Conservation (phyloP, 495 filamentous ascomycete species). For the Umbilicaria muhlenbergii region DNA sequence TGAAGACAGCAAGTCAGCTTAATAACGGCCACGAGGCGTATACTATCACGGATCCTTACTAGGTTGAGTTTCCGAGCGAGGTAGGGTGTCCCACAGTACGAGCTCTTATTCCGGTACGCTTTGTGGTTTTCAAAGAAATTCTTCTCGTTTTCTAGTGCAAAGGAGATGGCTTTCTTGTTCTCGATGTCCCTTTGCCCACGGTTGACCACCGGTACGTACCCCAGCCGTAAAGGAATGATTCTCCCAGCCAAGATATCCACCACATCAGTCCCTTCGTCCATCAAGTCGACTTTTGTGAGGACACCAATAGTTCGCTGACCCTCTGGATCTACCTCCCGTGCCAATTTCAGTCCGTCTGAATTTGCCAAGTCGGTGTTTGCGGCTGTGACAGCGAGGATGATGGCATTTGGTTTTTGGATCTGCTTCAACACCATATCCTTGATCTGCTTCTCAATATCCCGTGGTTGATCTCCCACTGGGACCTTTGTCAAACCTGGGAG, state of each 20-base stretch:
- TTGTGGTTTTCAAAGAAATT: slow-evolving; percentile 98
- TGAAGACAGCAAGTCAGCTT: slow-evolving; percentile 15
- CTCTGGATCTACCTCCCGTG: slow-evolving; percentile 93
- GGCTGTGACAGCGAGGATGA: slow-evolving; percentile 90
- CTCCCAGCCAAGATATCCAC: slow-evolving; percentile 98
- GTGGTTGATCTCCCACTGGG: slow-evolving; percentile 93
- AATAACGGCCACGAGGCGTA: not conserved
- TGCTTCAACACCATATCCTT: slow-evolving; percentile 98
- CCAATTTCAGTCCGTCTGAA: slow-evolving; percentile 93
- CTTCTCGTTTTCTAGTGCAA: slow-evolving; percentile 87
- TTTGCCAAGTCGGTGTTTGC: slow-evolving; percentile 98
- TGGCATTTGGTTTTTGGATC: slow-evolving; percentile 94
- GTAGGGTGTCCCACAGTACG: slow-evolving; percentile 97
- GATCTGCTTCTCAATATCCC: slow-evolving; percentile 97
- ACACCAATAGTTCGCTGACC: slow-evolving; percentile 98
- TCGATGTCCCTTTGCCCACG: slow-evolving; percentile 98
- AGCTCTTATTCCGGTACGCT: slow-evolving; percentile 94
- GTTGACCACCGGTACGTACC: slow-evolving; percentile 98
- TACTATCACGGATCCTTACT: slow-evolving; percentile 23
- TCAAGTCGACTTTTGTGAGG: slow-evolving; percentile 96
- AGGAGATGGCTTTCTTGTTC: slow-evolving; percentile 86
- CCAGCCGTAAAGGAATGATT: slow-evolving; percentile 88
- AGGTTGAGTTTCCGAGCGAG: slow-evolving; percentile 92
- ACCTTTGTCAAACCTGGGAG: slow-evolving; percentile 95
- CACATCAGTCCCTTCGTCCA: slow-evolving; percentile 98